These are phyloP conservation scores for Corchorus olitorius DNA, from an alignment of 345 rosid species.

Conservation along the genomic window DNA sequence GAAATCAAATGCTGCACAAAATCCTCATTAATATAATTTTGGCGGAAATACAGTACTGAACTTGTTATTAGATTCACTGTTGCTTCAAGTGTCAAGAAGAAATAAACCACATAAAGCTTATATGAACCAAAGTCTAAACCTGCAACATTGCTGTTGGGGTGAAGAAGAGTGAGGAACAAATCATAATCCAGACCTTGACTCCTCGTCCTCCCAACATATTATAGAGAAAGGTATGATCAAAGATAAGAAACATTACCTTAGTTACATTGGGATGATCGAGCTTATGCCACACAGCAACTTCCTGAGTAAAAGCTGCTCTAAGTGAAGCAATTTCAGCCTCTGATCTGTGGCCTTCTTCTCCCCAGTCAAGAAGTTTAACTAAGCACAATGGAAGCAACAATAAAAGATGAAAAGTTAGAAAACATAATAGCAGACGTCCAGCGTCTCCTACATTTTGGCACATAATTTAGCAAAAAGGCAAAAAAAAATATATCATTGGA, in stretches of 20 bases:
- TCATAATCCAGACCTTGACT: background rate
- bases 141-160: background rate
- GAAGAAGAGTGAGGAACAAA: background rate
- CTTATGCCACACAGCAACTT: constrained; percentile 99
- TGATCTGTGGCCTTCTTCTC: constrained; percentile 93
- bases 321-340: constrained; percentile 91
- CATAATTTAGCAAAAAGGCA: constrained; percentile 15
- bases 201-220: background rate
- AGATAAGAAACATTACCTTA: constrained; percentile 49
- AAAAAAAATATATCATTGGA: constrained; percentile 15
- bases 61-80: background rate
- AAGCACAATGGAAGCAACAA: constrained; percentile 26
- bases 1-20: too few species aligned
- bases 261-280: constrained; percentile 96
- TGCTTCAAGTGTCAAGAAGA: background rate
- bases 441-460: background rate
- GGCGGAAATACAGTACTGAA: background rate
- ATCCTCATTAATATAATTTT: background rate
- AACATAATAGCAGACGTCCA: constrained; percentile 1
- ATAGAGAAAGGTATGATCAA: background rate
- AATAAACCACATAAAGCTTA: background rate
- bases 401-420: background rate
- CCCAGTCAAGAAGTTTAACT: constrained; percentile 99
- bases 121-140: background rate
- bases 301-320: constrained; percentile 86